Evolutionary conservation across 2,329 filamentous ascomycete species (phyloP).

Genomic region (Phyllosticta ampelicida): DNA sequence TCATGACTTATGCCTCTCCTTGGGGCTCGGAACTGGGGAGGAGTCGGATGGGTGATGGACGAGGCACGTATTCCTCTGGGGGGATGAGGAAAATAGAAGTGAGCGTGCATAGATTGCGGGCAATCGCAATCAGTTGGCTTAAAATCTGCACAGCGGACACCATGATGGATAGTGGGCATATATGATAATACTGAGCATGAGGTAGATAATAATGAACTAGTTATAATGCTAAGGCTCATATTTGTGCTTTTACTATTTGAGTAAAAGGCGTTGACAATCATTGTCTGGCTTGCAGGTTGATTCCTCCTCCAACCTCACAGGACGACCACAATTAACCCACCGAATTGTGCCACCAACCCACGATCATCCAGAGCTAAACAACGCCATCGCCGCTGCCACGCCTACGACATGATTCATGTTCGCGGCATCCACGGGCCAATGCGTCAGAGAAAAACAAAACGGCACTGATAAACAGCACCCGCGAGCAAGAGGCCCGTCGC

Average conservation of each 20-base stretch:
- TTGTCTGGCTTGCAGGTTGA: too few species aligned
- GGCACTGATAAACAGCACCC: constrained; percentile 52
- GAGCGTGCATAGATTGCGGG: background rate
- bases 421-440: constrained; percentile 31
- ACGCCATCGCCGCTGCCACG: constrained; percentile 38
- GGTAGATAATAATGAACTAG: background rate
- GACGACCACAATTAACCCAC: constrained; percentile 15
- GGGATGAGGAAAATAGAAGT: background rate
- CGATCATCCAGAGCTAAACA: constrained; percentile 37
- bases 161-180: background rate
- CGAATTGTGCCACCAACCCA: constrained; percentile 30
- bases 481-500: too few species aligned
- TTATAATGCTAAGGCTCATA: background rate
- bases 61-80: background rate
- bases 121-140: background rate
- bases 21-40: background rate
- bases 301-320: constrained; percentile 17
- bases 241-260: too few species aligned
- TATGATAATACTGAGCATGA: background rate
- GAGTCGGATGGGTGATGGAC: background rate
- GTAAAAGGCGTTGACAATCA: too few species aligned
- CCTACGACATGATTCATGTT: constrained; percentile 42
- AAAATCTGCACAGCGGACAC: background rate
- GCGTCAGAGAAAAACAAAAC: constrained; percentile 44
- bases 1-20: background rate